These are phyloP conservation scores for Centella asiatica DNA, from an alignment of 129 eudicot species.

Conservation along the genomic window DNA sequence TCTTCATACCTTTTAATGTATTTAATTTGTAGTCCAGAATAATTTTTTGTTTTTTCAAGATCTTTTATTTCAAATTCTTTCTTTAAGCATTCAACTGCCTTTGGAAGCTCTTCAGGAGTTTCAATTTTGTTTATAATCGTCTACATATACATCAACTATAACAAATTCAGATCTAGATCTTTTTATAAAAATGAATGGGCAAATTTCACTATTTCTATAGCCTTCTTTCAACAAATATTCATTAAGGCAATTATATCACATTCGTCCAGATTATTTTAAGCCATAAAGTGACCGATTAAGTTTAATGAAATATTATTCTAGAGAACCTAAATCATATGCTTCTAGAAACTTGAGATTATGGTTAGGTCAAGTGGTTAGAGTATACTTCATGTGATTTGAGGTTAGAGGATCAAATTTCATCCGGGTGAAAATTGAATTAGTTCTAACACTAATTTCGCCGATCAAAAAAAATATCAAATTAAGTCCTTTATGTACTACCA, in stretches of 20 bases:
- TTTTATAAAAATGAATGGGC: constrained; percentile 10
- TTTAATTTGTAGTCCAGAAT: too few relatives aligned
- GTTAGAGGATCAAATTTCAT: too few relatives aligned
- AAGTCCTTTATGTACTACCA: neutral
- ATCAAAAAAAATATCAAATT: constrained; percentile 1
- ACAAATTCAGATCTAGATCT: neutral
- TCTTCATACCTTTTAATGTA: too few relatives aligned
- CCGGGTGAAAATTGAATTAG: constrained; percentile 1
- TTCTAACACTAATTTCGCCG: too few relatives aligned
- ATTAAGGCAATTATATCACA: constrained; percentile 14
- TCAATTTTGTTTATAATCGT: constrained; percentile 8
- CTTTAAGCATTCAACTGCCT: too few relatives aligned
- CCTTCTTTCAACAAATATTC: neutral
- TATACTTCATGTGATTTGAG: too few relatives aligned
- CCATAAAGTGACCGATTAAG: neutral
- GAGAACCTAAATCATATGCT: neutral
- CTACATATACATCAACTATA: constrained; percentile 12
- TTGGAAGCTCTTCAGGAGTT: too few relatives aligned
- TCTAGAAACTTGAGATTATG: neutral
- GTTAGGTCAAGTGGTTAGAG: too few relatives aligned
- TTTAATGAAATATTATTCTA: constrained; percentile 1
- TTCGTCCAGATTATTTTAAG: constrained; percentile 7
- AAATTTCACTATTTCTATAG: neutral
- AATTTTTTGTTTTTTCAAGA: too few relatives aligned
- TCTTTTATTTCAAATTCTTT: too few relatives aligned